These are phyloP conservation scores for Phytophthora fragariaefolia DNA, from an alignment of 352 stramenopile genomes.

Conservation along the genomic window DNA sequence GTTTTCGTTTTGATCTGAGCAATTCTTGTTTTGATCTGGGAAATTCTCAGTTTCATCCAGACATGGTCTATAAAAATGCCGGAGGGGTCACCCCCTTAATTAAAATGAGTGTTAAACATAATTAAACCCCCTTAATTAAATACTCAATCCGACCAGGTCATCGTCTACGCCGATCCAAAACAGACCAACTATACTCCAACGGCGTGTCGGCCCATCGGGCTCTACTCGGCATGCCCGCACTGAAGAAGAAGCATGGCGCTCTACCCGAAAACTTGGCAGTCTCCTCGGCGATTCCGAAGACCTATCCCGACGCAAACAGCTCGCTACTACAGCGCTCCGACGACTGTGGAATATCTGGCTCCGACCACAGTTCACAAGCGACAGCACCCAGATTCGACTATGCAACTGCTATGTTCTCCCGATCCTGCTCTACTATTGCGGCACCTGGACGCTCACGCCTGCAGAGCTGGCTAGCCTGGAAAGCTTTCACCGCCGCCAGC, in stretches of 20 bases:
- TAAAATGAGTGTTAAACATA: no score
- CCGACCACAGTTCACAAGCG: neutral
- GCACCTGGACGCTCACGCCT: constrained; percentile 1
- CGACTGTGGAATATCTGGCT: constrained; percentile 16
- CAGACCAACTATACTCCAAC: constrained; percentile 10
- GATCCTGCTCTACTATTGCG: constrained; percentile 9
- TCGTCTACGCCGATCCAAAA: constrained; percentile 14
- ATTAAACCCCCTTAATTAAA: no score
- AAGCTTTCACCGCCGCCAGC: constrained; percentile 12
- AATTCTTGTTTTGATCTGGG: no score
- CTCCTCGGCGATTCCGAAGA: constrained; percentile 11
- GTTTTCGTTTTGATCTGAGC: no score
- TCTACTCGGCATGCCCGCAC: neutral
- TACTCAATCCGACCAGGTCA: constrained; percentile 14
- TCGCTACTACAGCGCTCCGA: constrained; percentile 6
- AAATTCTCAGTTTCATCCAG: no score
- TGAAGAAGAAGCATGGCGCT: constrained; percentile 13
- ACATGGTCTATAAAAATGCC: no score
- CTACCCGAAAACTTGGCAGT: constrained; percentile 16
- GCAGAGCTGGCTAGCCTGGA: neutral
- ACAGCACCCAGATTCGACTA: constrained; percentile 3
- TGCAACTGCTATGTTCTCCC: constrained; percentile 17
- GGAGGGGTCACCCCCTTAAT: no score
- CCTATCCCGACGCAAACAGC: neutral
- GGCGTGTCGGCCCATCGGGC: neutral